Evolutionary conservation across 805 yeast species (phyloP).

Genomic region (Metschnikowia lachancei): DNA sequence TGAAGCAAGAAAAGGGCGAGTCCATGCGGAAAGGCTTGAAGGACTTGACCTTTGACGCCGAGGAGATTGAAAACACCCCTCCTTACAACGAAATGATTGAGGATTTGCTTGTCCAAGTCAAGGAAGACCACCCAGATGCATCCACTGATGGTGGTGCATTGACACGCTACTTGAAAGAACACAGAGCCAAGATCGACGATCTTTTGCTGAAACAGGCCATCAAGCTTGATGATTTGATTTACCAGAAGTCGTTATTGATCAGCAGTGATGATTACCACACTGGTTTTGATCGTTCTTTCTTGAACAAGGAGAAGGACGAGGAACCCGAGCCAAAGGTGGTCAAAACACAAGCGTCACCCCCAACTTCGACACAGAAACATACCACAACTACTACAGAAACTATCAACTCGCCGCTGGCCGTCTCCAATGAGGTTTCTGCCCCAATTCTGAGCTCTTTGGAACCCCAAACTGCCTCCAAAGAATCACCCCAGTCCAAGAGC

Average conservation of each 20-base stretch:
- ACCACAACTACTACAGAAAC: constrained; percentile 31
- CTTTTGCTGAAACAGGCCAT: constrained; percentile 62
- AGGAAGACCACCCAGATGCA: constrained; percentile 55
- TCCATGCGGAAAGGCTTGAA: constrained; percentile 44
- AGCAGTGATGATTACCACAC: constrained; percentile 89
- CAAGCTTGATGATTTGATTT: constrained; percentile 62
- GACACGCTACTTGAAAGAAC: constrained; percentile 48
- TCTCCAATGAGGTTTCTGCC: too few species aligned
- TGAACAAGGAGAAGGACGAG: constrained; percentile 54
- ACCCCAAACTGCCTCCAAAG: not conserved
- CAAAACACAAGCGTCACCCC: constrained; percentile 10
- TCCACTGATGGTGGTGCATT: constrained; percentile 35
- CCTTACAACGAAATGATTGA: constrained; percentile 91
- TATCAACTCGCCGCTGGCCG: constrained; percentile 25
- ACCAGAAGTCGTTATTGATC: constrained; percentile 72
- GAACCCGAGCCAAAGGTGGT: constrained; percentile 2
- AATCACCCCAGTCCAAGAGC: constrained; percentile 10
- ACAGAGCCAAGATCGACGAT: constrained; percentile 66
- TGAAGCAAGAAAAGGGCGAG: constrained; percentile 39
- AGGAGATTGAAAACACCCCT: constrained; percentile 46
- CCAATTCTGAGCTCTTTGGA: not conserved
- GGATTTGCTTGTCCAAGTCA: constrained; percentile 77
- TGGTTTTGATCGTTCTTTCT: constrained; percentile 83
- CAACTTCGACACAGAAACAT: not conserved
- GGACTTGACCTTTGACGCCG: constrained; percentile 36